phyloP scores from a whole-genome alignment of 805 yeast genomes.

The Ogataea ramenticola region DNA sequence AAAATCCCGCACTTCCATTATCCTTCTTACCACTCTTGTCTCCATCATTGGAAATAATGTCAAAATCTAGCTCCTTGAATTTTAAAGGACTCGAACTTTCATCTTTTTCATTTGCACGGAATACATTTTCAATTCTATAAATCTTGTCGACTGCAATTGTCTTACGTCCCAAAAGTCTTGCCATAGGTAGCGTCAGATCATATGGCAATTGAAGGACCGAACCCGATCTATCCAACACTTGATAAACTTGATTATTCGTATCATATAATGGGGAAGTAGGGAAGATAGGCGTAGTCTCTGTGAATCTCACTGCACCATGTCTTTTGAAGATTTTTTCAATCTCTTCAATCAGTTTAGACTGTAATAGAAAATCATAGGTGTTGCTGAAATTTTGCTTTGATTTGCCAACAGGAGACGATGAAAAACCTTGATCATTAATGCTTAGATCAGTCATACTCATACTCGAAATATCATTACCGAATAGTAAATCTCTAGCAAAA shows the following conservation, averaged over 20 bases:
- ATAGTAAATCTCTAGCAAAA: slow-evolving; percentile 77
- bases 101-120: slow-evolving; percentile 51
- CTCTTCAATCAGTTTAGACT: slow-evolving; percentile 52
- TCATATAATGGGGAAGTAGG: slow-evolving; percentile 75
- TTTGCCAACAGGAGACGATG: not conserved
- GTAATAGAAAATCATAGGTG: slow-evolving; percentile 44
- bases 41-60: slow-evolving; percentile 50
- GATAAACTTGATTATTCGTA: slow-evolving; percentile 60
- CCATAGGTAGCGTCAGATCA: slow-evolving; percentile 86
- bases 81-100: slow-evolving; percentile 68
- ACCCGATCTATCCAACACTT: slow-evolving; percentile 80
- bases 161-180: slow-evolving; percentile 70
- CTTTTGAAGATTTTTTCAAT: slow-evolving; percentile 56
- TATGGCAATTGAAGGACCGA: slow-evolving; percentile 83
- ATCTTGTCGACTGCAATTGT: slow-evolving; percentile 49
- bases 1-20: not conserved
- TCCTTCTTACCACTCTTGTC: not conserved
- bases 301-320: slow-evolving; percentile 79
- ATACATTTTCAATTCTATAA: slow-evolving; percentile 75
- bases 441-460: slow-evolving; percentile 2
- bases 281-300: slow-evolving; percentile 60
- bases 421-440: not conserved
- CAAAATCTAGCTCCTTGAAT: slow-evolving; percentile 82
- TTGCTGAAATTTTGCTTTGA: slow-evolving; percentile 15
- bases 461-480: slow-evolving; percentile 42